phyloP scores from a whole-genome alignment of 2,329 filamentous ascomycete species.

The Tolypocladium ovalisporum region DNA sequence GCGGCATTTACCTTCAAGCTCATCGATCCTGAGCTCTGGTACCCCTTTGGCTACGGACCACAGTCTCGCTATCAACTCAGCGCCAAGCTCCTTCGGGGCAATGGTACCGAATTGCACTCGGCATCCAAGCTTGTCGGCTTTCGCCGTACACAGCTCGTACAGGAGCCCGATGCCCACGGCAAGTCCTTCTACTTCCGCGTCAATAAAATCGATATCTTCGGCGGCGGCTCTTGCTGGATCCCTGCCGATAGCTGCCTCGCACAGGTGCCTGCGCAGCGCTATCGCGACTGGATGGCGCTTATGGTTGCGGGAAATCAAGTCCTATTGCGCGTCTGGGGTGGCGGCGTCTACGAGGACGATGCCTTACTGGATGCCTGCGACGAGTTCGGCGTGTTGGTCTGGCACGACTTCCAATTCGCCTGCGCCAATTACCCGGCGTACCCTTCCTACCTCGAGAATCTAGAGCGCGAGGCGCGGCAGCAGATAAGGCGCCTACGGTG shows the following conservation, averaged over 20 bases:
- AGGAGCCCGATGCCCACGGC: conserved; percentile 46
- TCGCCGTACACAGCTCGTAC: conserved; percentile 46
- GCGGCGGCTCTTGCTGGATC: conserved; percentile 70
- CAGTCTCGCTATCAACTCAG: neutral
- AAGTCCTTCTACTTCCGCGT: conserved; percentile 66
- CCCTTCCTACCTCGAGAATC: conserved; percentile 44
- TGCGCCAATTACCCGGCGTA: conserved; percentile 56
- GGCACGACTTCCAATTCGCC: conserved; percentile 66
- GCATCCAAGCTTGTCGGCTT: conserved; percentile 49
- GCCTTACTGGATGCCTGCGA: conserved; percentile 59
- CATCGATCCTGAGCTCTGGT: conserved; percentile 19
- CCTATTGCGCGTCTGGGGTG: conserved; percentile 17
- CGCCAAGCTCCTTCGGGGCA: neutral
- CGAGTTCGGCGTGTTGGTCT: conserved; percentile 56
- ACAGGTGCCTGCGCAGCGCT: conserved; percentile 48
- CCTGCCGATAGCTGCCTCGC: conserved; percentile 69
- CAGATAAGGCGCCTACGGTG: conserved; percentile 49
- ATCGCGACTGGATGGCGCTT: conserved; percentile 42
- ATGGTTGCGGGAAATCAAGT: conserved; percentile 38
- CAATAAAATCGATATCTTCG: conserved; percentile 63
- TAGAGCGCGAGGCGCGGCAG: conserved; percentile 48
- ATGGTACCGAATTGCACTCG: neutral
- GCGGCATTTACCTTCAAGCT: conserved; percentile 20
- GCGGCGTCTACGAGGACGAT: conserved; percentile 42
- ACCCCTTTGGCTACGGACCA: conserved; percentile 8